These are phyloP conservation scores for Fraxinus ornus DNA, from an alignment of 305 asterid species.

Conservation along the genomic window DNA sequence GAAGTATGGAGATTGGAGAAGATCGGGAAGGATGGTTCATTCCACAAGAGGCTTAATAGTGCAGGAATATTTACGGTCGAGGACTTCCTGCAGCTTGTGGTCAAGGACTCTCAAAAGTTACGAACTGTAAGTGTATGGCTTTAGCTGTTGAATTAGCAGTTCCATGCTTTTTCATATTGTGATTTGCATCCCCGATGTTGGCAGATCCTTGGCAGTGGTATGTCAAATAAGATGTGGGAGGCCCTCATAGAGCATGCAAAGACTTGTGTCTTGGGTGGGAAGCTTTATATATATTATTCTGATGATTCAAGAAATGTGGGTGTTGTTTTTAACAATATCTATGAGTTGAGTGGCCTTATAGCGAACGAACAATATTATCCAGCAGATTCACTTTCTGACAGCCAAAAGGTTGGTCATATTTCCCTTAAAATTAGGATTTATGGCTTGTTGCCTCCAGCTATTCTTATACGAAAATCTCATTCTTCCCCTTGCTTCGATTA, in stretches of 20 bases:
- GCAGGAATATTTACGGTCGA: conserved; percentile 77
- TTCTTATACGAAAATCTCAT: not conserved
- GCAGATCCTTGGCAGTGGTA: conserved; percentile 95
- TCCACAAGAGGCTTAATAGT: conserved; percentile 80
- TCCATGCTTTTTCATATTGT: conserved; percentile 8
- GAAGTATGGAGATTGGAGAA: conserved; percentile 98
- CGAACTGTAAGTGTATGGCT: conserved; percentile 58
- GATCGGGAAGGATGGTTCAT: conserved; percentile 95
- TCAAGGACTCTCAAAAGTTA: conserved; percentile 77
- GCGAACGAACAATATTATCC: conserved; percentile 50
- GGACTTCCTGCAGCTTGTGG: conserved; percentile 88
- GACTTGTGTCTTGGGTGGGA: conserved; percentile 89
- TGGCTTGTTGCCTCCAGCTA: not conserved
- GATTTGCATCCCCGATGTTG: conserved; percentile 12
- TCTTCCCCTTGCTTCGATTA: not conserved
- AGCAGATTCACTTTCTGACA: conserved; percentile 60
- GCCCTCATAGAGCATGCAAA: conserved; percentile 88
- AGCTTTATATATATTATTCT: conserved; percentile 75
- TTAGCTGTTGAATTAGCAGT: not conserved
- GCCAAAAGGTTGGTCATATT: conserved; percentile 51
- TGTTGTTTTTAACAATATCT: conserved; percentile 82
- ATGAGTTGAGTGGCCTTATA: conserved; percentile 85
- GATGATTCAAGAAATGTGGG: conserved; percentile 79
- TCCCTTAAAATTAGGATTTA: conserved; percentile 6
- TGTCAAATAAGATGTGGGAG: conserved; percentile 99